These are phyloP conservation scores for Parietichytrium sp. DNA, from an alignment of 108 stramenopile genomes.

Conservation along the genomic window DNA sequence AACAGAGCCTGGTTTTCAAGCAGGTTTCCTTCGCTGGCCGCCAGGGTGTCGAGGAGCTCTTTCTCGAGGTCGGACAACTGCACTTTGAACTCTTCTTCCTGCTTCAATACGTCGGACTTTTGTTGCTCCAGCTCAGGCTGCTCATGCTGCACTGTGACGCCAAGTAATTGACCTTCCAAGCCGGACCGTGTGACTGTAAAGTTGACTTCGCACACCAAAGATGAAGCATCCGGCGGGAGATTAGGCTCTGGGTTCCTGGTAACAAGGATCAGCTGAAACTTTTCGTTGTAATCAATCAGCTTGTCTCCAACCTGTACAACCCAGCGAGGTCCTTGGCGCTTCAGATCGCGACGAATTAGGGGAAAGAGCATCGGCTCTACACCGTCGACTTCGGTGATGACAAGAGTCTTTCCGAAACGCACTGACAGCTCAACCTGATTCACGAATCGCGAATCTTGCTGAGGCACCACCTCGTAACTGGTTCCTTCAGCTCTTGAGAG, in stretches of 20 bases:
- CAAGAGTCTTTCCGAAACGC: slow-evolving; percentile 68
- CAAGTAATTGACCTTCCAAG: slow-evolving; percentile 66
- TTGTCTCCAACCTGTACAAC: slow-evolving; percentile 60
- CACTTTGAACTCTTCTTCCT: slow-evolving; percentile 69
- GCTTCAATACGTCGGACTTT: slow-evolving; percentile 57
- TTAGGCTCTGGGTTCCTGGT: slow-evolving; percentile 58
- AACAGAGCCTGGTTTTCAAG: slow-evolving; percentile 66
- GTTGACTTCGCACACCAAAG: slow-evolving; percentile 61
- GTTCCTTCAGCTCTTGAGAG: slow-evolving; percentile 42
- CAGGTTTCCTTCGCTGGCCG: slow-evolving; percentile 64
- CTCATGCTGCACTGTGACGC: slow-evolving; percentile 60
- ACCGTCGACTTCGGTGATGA: slow-evolving; percentile 54
- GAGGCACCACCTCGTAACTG: slow-evolving; percentile 56
- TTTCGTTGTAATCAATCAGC: slow-evolving; percentile 63
- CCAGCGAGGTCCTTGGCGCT: slow-evolving; percentile 56
- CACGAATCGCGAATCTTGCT: not conserved
- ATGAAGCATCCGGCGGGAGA: slow-evolving; percentile 58
- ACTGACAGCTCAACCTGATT: slow-evolving; percentile 58
- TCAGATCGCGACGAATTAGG: slow-evolving; percentile 51
- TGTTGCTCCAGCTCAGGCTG: slow-evolving; percentile 66
- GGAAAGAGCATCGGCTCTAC: slow-evolving; percentile 64
- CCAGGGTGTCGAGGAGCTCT: slow-evolving; percentile 58
- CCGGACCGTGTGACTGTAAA: slow-evolving; percentile 68
- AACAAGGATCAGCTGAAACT: slow-evolving; percentile 57
- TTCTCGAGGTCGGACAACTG: slow-evolving; percentile 66